A percentile compares a stretch with the other conserved stretches of the same genome.
These are phyloP conservation scores for Colletotrichum destructivum DNA, from an alignment of 2,329 filamentous ascomycete species.

Conservation along the genomic window DNA sequence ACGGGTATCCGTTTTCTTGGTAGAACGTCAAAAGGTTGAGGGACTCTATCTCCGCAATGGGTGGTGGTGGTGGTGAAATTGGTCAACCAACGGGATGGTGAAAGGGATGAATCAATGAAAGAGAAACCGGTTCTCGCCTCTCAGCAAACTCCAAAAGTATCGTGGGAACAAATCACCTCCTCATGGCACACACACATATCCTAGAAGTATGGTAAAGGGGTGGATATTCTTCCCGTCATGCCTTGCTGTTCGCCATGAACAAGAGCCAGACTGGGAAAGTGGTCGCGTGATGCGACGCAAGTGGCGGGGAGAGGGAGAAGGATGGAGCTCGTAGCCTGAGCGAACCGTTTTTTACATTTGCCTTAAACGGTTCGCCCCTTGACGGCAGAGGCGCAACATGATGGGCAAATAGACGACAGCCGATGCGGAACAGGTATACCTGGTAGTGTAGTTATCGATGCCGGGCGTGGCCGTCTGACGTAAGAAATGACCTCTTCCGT, in stretches of 20 bases:
- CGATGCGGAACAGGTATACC: neutral
- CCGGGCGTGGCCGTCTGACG: neutral
- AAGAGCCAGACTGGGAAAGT: neutral
- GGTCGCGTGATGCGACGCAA: slow-evolving; percentile 4
- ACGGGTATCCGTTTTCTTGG: neutral
- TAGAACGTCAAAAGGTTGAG: neutral
- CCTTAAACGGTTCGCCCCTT: neutral
- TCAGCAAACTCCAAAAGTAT: neutral
- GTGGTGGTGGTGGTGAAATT: neutral
- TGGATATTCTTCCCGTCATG: slow-evolving; percentile 2
- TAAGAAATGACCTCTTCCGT: too few species aligned
- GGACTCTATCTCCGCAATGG: neutral
- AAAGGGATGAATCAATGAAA: neutral
- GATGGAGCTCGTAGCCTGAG: neutral
- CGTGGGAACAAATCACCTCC: neutral
- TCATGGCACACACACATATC: neutral
- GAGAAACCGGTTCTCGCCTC: neutral
- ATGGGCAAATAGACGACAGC: neutral
- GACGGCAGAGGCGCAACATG: neutral
- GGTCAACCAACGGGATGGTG: neutral
- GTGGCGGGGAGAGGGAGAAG: neutral
- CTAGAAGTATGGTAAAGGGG: neutral
- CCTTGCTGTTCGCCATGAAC: neutral
- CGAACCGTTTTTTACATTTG: neutral
- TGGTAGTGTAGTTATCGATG: neutral